Conservation (phyloP, 768 basidiomycete genomes). For the Termitomyces sp. region DNA sequence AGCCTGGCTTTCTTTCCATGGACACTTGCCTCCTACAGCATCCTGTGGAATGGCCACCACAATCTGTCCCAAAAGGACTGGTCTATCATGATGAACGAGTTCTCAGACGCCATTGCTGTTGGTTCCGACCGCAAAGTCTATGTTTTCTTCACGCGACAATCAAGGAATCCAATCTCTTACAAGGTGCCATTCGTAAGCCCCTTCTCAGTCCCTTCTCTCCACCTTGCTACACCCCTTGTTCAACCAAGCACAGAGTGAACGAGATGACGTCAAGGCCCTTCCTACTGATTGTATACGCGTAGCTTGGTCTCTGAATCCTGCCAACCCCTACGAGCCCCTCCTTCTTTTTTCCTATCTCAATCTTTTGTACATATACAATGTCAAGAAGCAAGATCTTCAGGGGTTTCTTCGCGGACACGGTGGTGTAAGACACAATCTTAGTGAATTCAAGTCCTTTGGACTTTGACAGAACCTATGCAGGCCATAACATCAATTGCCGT, state of each 20-base stretch:
- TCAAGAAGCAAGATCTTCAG: constrained; percentile 32
- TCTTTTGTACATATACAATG: constrained; percentile 54
- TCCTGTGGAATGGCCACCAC: constrained; percentile 33
- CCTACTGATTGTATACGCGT: constrained; percentile 36
- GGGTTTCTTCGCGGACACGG: constrained; percentile 68
- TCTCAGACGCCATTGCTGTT: constrained; percentile 50
- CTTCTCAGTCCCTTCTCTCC: constrained; percentile 9
- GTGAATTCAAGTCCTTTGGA: background rate
- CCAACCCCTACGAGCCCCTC: constrained; percentile 50
- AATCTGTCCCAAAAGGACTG: constrained; percentile 35
- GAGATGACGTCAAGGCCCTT: constrained; percentile 11
- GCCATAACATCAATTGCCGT: constrained; percentile 67
- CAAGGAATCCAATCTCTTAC: constrained; percentile 30
- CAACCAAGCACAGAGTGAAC: constrained; percentile 7
- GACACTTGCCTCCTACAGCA: constrained; percentile 31
- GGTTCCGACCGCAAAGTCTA: constrained; percentile 33
- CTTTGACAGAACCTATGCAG: constrained; percentile 26
- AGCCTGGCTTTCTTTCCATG: constrained; percentile 49
- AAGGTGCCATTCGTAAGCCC: constrained; percentile 31
- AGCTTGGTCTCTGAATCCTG: constrained; percentile 56
- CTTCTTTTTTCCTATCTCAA: constrained; percentile 53
- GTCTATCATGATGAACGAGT: constrained; percentile 42
- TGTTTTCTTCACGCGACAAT: constrained; percentile 32
- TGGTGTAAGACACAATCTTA: constrained; percentile 46
- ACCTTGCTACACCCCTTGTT: background rate